These are phyloP conservation scores for Aspergillus sp. DNA, from an alignment of 2,329 filamentous ascomycete species.

Conservation along the genomic window DNA sequence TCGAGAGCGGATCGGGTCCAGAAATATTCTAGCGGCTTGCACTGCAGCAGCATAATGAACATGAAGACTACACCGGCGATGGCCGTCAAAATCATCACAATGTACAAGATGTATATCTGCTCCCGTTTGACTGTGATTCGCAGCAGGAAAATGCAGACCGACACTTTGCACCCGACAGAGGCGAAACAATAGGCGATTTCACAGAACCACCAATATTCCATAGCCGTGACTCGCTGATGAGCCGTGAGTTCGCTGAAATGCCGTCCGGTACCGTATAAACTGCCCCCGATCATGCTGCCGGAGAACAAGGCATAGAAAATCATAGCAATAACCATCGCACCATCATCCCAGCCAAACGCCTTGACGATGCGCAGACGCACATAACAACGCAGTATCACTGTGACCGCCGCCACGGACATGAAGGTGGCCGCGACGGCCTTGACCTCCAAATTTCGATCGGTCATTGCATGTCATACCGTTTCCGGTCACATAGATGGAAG, in stretches of 20 bases:
- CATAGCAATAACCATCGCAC: slow-evolving; percentile 22
- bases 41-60: slow-evolving; percentile 50
- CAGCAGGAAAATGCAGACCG: slow-evolving; percentile 48
- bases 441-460: slow-evolving; percentile 18
- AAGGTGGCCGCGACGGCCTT: slow-evolving; percentile 21
- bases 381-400: slow-evolving; percentile 26
- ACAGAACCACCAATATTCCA: slow-evolving; percentile 44
- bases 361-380: slow-evolving; percentile 25
- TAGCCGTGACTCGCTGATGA: not conserved
- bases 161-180: slow-evolving; percentile 44
- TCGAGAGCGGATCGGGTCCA: slow-evolving; percentile 34
- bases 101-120: slow-evolving; percentile 44
- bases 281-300: slow-evolving; percentile 25
- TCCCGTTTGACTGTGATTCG: slow-evolving; percentile 42
- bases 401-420: slow-evolving; percentile 19
- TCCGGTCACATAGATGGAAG: too few species aligned
- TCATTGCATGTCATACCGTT: slow-evolving; percentile 10
- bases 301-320: slow-evolving; percentile 25
- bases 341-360: slow-evolving; percentile 29
- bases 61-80: slow-evolving; percentile 44
- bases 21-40: slow-evolving; percentile 44
- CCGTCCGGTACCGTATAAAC: slow-evolving; percentile 23
- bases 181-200: slow-evolving; percentile 47
- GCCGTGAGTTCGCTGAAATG: slow-evolving; percentile 5
- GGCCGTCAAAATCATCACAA: slow-evolving; percentile 39